phyloP scores from a whole-genome alignment of 768 basidiomycete species.

The Termitomyces titanicus region DNA sequence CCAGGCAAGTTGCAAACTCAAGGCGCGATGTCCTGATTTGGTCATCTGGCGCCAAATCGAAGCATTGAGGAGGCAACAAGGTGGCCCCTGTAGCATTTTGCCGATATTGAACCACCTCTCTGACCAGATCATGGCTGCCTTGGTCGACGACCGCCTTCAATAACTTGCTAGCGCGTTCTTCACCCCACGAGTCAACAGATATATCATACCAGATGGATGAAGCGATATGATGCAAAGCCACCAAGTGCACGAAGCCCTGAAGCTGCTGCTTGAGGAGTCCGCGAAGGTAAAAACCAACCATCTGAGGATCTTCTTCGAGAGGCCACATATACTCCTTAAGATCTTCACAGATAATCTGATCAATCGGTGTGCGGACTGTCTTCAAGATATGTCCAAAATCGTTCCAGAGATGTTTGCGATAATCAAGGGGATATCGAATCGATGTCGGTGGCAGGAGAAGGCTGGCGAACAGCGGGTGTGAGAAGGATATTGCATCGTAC shows the following conservation, averaged over 20 bases:
- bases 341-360: slow-evolving; percentile 49
- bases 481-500: slow-evolving; percentile 91
- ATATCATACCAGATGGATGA: slow-evolving; percentile 72
- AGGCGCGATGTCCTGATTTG: slow-evolving; percentile 7
- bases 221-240: slow-evolving; percentile 80
- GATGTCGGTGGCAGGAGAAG: slow-evolving; percentile 76
- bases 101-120: slow-evolving; percentile 55
- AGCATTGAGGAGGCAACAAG: slow-evolving; percentile 15
- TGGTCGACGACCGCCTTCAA: slow-evolving; percentile 49
- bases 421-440: slow-evolving; percentile 77
- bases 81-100: slow-evolving; percentile 4
- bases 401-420: slow-evolving; percentile 79
- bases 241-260: slow-evolving; percentile 57
- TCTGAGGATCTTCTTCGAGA: slow-evolving; percentile 54
- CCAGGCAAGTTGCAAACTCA: slow-evolving; percentile 9
- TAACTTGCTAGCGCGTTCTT: slow-evolving; percentile 41
- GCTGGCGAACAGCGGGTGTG: slow-evolving; percentile 68
- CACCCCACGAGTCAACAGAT: slow-evolving; percentile 19
- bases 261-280: slow-evolving; percentile 44
- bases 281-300: slow-evolving; percentile 62
- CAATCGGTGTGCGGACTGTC: slow-evolving; percentile 50
- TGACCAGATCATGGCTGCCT: slow-evolving; percentile 43
- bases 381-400: slow-evolving; percentile 69
- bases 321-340: slow-evolving; percentile 70
- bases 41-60: background rate